phyloP scores from a whole-genome alignment of 306 rosid species.

The Fragaria ananassa region DNA sequence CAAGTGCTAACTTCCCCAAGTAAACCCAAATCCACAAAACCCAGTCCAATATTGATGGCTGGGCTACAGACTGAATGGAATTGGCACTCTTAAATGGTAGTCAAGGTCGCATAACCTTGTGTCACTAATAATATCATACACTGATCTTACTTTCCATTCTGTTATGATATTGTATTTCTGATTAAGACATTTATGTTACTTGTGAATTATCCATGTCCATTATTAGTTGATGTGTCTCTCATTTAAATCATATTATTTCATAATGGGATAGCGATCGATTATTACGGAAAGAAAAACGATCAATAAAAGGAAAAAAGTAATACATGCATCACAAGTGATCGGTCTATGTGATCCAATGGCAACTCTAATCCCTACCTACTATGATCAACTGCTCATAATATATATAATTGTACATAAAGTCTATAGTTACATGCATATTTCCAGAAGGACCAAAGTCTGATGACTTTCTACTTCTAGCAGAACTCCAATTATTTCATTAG shows the following conservation, averaged over 20 bases:
- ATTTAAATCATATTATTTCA: too few relatives aligned
- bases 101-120: background rate
- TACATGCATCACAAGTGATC: background rate
- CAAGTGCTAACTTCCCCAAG: background rate
- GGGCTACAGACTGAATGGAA: background rate
- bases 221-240: background rate
- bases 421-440: background rate
- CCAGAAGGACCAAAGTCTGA: background rate
- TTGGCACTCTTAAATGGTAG: background rate
- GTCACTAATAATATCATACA: background rate
- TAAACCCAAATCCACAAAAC: background rate
- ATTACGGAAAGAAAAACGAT: too few relatives aligned
- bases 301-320: too few relatives aligned
- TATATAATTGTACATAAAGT: background rate
- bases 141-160: background rate
- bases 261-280: too few relatives aligned
- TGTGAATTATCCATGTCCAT: background rate
- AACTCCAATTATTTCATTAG: too few relatives aligned
- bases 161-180: too few relatives aligned
- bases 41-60: slow-evolving; percentile 11
- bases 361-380: background rate
- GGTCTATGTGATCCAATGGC: background rate
- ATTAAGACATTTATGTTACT: background rate
- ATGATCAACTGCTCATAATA: background rate
- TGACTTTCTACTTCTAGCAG: background rate